A percentile compares a stretch with the other conserved stretches of the same genome.
phyloP scores from a whole-genome alignment of 371 early-diverging fungal species.

The Neoconidiobolus thromboides region DNA sequence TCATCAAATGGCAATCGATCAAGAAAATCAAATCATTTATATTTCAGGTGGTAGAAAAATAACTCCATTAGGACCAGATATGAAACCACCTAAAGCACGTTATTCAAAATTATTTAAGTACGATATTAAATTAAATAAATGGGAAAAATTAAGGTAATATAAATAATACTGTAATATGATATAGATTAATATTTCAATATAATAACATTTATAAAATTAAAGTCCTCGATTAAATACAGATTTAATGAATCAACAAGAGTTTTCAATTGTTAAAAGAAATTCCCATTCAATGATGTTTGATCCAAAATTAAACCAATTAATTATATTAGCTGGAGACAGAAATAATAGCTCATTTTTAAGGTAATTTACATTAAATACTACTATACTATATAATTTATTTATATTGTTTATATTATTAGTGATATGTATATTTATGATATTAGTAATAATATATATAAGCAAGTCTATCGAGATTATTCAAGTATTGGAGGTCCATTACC shows the following conservation, averaged over 20 bases:
- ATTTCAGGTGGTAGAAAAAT: conserved; percentile 80
- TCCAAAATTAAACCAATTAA: conserved; percentile 40
- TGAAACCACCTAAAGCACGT: conserved; percentile 2
- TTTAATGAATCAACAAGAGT: conserved; percentile 4
- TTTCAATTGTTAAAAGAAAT: conserved; percentile 50
- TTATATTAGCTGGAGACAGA: conserved; percentile 73
- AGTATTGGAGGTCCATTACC: conserved; percentile 52
- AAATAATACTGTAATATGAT: too few relatives aligned
- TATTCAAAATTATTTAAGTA: conserved; percentile 79
- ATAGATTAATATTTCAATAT: too few relatives aligned
- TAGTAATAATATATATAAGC: conserved; percentile 42
- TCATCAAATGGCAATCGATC: conserved; percentile 85
- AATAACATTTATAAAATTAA: too few relatives aligned
- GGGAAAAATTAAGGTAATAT: conserved; percentile 37
- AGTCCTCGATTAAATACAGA: background rate
- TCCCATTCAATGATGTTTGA: conserved; percentile 85
- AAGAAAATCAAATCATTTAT: conserved; percentile 43
- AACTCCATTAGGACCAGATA: conserved; percentile 17
- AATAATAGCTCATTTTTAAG: conserved; percentile 34
- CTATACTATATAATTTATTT: background rate
- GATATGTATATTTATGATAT: conserved; percentile 72
- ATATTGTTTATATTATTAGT: conserved; percentile 12
- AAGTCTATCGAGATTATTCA: conserved; percentile 44
- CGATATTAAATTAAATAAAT: conserved; percentile 31
- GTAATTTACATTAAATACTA: background rate